Evolutionary conservation across 2,329 filamentous ascomycete species (phyloP), one percentile per base, ranked within the genome.

Genomic region (Arachnomyces sp.): DNA sequence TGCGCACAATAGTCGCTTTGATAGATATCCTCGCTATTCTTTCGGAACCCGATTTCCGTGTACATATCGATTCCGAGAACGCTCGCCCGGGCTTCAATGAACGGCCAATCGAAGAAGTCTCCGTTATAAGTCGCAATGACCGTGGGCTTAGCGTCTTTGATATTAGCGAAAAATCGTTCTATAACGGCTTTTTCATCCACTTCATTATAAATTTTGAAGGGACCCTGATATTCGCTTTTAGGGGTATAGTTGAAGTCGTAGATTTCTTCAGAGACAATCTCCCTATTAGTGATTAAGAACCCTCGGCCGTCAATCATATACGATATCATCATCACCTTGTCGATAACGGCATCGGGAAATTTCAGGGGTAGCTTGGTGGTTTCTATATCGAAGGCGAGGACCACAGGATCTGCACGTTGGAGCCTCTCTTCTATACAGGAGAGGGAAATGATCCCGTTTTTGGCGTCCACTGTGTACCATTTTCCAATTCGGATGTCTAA

Each of bases 61-160:
- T 98, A 98, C 92, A 98, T 96, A 64, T 98, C 92, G 59, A 98
- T 95, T 20, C 93, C 92, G 52, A 93, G 82, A 49, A 95, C 77
- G 57, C 88, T 93, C 18, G 93, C 87, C 66, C 92, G 76, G 33
- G 92, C 80, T 68, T 98, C 92, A 16, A 98, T 88, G 58, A 93
- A 98, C 0, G 92, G 90, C 92, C 92, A 98, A 81, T 98, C 92
- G 80, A 98, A 98, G 62, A 98, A 98, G 70, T 98, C 92, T 68
- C 92, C 92, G 86, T 98, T 98, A 74, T 98, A 98, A n/a, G 92
- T 98, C 28, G 93, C 90, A 60, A 98, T 98, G 42, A 98, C 90
- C 0, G 89, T 96, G 1, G 92, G 92, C 44, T 84, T 79, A 1
- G 88, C 87, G 60, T 94, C 87, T 56, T 98, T 96, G 63, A 98